Percentiles rank a stretch among this genome's conserved stretches.
phyloP scores from a whole-genome alignment of 2,329 filamentous ascomycete genomes.

The Didymella lethalis region DNA sequence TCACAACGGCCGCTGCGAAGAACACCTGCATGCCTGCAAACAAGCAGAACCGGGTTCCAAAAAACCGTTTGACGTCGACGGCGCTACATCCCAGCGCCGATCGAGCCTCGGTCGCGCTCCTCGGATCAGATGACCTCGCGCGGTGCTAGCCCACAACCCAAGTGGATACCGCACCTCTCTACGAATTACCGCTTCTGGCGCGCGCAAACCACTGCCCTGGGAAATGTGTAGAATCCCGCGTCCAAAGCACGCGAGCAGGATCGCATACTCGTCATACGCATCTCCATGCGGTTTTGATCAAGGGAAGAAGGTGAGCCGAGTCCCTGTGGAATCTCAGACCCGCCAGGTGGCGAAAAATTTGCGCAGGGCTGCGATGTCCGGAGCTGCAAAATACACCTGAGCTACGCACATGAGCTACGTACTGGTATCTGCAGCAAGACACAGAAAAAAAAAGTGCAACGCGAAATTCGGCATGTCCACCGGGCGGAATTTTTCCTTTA shows the following conservation, averaged over 20 bases:
- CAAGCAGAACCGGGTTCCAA: constrained; percentile 8
- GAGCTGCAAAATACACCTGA: neutral
- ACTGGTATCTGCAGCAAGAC: constrained; percentile 11
- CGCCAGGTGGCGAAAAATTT: constrained; percentile 18
- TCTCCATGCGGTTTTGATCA: neutral
- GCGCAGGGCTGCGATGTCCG: neutral
- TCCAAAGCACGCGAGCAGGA: constrained; percentile 9
- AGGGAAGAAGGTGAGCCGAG: too few relatives aligned
- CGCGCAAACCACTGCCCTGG: constrained; percentile 6
- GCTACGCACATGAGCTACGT: too few relatives aligned
- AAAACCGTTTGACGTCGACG: constrained; percentile 23
- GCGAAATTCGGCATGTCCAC: too few relatives aligned
- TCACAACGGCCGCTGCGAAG: constrained; percentile 13
- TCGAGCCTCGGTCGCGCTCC: constrained; percentile 27
- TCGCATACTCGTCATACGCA: constrained; percentile 1
- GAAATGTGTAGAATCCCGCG: constrained; percentile 5
- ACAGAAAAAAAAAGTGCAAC: too few relatives aligned
- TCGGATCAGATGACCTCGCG: constrained; percentile 28
- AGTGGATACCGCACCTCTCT: constrained; percentile 10
- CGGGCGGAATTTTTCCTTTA: too few relatives aligned
- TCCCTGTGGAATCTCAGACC: neutral
- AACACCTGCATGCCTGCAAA: constrained; percentile 11
- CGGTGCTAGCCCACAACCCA: constrained; percentile 8
- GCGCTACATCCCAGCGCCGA: constrained; percentile 23
- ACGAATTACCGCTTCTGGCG: constrained; percentile 13